Conservation (phyloP, 2,329 filamentous ascomycete genomes). For the Colletotrichum sp. region DNA sequence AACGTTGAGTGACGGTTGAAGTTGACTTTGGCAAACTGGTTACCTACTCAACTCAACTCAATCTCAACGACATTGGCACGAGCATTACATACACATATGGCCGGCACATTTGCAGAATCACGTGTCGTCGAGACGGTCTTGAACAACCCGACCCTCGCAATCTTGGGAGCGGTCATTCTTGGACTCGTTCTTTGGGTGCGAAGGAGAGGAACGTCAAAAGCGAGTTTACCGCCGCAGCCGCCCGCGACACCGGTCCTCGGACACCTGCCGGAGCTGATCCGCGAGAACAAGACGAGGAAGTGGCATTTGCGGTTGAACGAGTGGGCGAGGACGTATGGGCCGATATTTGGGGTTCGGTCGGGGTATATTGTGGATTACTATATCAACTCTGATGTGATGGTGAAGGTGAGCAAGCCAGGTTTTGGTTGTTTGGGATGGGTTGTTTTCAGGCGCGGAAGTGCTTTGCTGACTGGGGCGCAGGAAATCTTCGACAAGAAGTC, state of each 20-base stretch:
- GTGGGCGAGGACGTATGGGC: not conserved
- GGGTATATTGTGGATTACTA: conserved; percentile 5
- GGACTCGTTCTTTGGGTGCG: not conserved
- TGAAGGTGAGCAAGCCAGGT: not conserved
- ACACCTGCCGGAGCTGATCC: not conserved
- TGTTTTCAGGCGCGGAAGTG: not conserved
- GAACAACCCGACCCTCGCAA: fast-evolving
- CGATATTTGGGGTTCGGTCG: not conserved
- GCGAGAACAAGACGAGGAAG: not conserved
- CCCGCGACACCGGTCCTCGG: not conserved
- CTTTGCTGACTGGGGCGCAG: not conserved
- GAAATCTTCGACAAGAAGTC: conserved; percentile 3
- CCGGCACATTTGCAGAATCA: not conserved
- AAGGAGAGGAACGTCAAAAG: not conserved
- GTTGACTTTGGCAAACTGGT: fast-evolving
- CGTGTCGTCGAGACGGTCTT: fast-evolving
- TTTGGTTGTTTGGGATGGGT: not conserved
- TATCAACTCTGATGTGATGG: not conserved
- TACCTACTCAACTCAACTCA: not conserved
- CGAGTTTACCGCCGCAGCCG: not conserved
- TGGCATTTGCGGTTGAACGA: not conserved
- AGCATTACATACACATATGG: not conserved
- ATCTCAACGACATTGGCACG: not conserved
- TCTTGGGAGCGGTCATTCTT: not conserved
- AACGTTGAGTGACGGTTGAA: fast-evolving